Base-by-base conservation (phyloP, 2,329 filamentous ascomycete genomes). In the Amylocarpus encephaloides region DNA sequence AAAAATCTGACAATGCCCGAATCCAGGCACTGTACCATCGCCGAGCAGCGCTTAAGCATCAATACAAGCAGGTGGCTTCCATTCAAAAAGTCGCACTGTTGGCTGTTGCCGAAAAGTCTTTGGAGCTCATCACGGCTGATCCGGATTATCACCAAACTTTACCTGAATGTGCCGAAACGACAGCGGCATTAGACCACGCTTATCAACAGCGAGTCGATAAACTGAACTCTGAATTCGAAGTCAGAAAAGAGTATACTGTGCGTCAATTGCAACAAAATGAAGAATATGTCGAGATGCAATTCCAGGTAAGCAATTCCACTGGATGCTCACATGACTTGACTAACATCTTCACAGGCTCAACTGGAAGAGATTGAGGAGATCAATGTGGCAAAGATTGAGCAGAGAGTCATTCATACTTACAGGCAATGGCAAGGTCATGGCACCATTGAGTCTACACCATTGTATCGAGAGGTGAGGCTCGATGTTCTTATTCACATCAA, bases 11-110 rank as follows among this genome's bases (percentile, higher is more conserved):
- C 35, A 59, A 64, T 43, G 57, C 60, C 16, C 46, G 57, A 19
- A 61, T 65, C 30, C 62, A 64, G 39, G 59, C 56, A 16, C 43
- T 61, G 6, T 62, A 64, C 46, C 55, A 62, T 47, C 55, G 65
- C 30, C 60, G 59, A 47, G 45, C 55, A 18, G 54, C 58, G 9
- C 51, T 67, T 4, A 60, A 59, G 26, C 45, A 49, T 16, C 57
- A 60, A 13, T 67, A 60, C 51, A 62, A 59, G 44, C 45, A 57
- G 38, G 51, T 65, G 18, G 55, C 55, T 30, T 42, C 51, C 11
- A 19, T 58, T 18, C 62, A 65, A 44, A 53, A 57, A 41, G 32
- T 40, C 10, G 62, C 62, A 11, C 39, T 66, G 41, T 49, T 56
- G 15, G 46, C 47, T n/a, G 35, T 66, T 6, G 51, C 57, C 12